Base-by-base conservation (phyloP, 116 monocot genomes). In the Phalaenopsis hybrid region DNA sequence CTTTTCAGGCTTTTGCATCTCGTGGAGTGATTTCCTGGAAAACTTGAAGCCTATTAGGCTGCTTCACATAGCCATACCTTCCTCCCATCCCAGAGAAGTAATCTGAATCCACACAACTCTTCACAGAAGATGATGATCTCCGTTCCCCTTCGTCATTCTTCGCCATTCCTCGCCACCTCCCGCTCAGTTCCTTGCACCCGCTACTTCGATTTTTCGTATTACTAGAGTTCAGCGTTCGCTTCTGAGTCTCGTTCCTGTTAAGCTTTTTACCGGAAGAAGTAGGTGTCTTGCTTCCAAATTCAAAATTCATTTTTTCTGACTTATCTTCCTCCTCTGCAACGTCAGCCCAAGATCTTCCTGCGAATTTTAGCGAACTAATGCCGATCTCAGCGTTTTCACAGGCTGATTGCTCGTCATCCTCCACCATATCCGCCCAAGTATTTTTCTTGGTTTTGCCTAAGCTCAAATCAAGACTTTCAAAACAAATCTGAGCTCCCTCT, bases 11-110 rank as follows among this genome's bases (percentile, higher is more conserved):
- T 72, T 72, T 72, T 72, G 73, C 50, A 77, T 77, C 77, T 33
- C 74, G 78, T n/a, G 9, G 45, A 73, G 85, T 78, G 17, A 85
- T 78, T 81, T 85, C 85, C 57, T 74, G 57, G 81, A 85, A 85
- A 72, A 81, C 85, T 72, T 50, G 81, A 55, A 81, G 78, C 37
- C 78, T 44, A 45, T 59, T 73, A 17, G 33, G 44, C 72, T 18
- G 45, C 85, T 48, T 73, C 52, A 20, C 12, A 15, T 28, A 78
- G 5, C 41, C 34, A 34, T 48, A 18, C 51, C 76, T 50, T 58
- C 20, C 16, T 15, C 72, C 72, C 37, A 72, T 72, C 37, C 28
- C 72, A 72, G 16, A 72, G 9, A 31, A 59, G 67, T 80, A 68
- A 9, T 50, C 76, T 20, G 76, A 13, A 51, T 76, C 52, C 72